Base-by-base conservation (phyloP, 2,329 filamentous ascomycete species). In the Penicillium nordicum region DNA sequence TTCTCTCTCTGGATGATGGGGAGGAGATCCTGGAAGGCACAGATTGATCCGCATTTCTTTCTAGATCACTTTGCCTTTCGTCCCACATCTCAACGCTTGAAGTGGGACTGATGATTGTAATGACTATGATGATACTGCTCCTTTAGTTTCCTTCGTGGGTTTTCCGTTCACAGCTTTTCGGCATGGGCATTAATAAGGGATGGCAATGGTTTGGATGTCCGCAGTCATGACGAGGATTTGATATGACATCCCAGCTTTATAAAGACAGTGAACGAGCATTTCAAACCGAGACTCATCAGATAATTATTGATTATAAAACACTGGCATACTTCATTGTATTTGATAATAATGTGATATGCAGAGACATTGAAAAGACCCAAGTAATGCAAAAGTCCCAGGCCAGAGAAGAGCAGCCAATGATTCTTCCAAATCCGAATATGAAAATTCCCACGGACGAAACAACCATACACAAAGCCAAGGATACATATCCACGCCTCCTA, bases 1-100 rank as follows among this genome's bases (percentile, higher is more conserved):
- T 86, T 16, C 50, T 69, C 25, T 67, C 67, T 46, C 48, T 72
- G 53, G 67, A 67, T 10, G 70, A 69, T 47, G 70, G 70, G 8
- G 59, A 52, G 23, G 66, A 66, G 47, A 61, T 67, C 16, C 51
- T 72, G 23, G 55, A 21, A 25, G 40, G 56, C 5, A 49, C 38
- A 25, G 46, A 52, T 37, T 62, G 55, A 59, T 52, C 11, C 9
- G 37, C 18, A 12, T 11, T 29, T 18, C 9, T 48, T 10, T 47
- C 14, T 57, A 54, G 43, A 52, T 32, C 25, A 14, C 32, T 43
- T 48, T 48, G 8, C n/a, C 21, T 47, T 27, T 30, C 23, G 11
- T 42, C 5, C 29, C 30, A 49, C 32, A 38, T 36, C 16, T 34
- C 29, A 3, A 41, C 16, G 30, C 18, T 44, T n/a, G 18, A 11